Base-by-base conservation (phyloP, 2,329 filamentous ascomycete genomes). In the Talaromyces verruculosus region DNA sequence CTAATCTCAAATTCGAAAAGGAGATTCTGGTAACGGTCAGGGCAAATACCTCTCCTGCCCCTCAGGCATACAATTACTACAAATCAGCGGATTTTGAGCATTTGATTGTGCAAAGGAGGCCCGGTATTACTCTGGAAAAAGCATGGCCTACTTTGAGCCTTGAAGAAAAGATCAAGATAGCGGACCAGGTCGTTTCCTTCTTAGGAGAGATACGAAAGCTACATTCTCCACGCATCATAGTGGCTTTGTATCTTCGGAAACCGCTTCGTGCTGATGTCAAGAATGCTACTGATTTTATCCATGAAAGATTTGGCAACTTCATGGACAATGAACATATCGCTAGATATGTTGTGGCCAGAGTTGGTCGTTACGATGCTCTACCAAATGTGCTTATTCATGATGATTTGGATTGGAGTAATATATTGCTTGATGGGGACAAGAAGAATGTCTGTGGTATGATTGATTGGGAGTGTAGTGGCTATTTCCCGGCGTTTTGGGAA, bases 51-150 rank as follows among this genome's bases (percentile, higher is more conserved):
- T 55, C 60, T 41, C 45, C 60, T n/a, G 60, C 39, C 4, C 45
- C 60, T 5, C 30, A 37, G 7, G 60, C 41, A 51, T 63, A 63
- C 45, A 5, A 39, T 11, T 53, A 63, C 19, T 63, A 63, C 30
- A 53, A 10, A 17, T 53, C 45, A 4, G 45, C n/a, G 1, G 45
- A 62, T 7, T 62, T 62, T 17, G 60, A 62, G 30, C 60, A 62
- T 39, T 41, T 51, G 1, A 28, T 62, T 5, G 17, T 53, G 10
- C 19, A 62, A 43, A 62, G 11, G 3, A 8, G 6, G 39, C 39
- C 17, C 1, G 15, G 39, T n/a, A 41, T 41, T 7, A 41, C 39
- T 4, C 4, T 41, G 39, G 39, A 41, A 41, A 41, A 41, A 1
- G 39, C 39, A 41, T n/a, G 39, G 39, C 39, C 15, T 15, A 41